These are phyloP conservation scores for Gracilaria domingensis DNA, from an alignment of 23 red algal species.

Conservation along the genomic window DNA sequence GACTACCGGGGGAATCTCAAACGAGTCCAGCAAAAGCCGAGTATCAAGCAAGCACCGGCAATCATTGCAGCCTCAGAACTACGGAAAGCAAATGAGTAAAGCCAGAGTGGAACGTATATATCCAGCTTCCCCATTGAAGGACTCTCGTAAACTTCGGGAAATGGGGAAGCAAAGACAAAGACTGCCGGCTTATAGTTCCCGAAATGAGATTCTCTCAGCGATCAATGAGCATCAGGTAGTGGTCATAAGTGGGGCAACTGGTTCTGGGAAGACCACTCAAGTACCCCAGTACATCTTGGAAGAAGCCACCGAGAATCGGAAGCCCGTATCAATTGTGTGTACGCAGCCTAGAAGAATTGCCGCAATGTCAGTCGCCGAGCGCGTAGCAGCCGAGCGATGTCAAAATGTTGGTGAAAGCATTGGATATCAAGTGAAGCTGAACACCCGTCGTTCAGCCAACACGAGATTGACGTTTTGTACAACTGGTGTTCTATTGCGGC, in stretches of 20 bases:
- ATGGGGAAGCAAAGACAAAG: slow-evolving; percentile 39
- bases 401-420: slow-evolving; percentile 74
- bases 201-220: slow-evolving; percentile 50
- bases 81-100: not conserved
- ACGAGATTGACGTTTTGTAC: slow-evolving; percentile 87
- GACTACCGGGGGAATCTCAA: not conserved
- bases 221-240: slow-evolving; percentile 54
- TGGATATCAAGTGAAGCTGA: slow-evolving; percentile 82
- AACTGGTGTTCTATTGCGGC: slow-evolving; percentile 80
- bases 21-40: not conserved
- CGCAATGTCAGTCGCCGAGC: slow-evolving; percentile 89
- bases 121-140: slow-evolving; percentile 14
- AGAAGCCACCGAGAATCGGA: slow-evolving; percentile 40
- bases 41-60: not conserved
- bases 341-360: slow-evolving; percentile 96
- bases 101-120: not conserved
- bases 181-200: slow-evolving; percentile 45
- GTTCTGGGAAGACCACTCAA: slow-evolving; percentile 99
- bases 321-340: slow-evolving; percentile 67
- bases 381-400: slow-evolving; percentile 88
- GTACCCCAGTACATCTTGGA: slow-evolving; percentile 83
- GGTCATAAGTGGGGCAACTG: slow-evolving; percentile 87
- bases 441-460: slow-evolving; percentile 34
- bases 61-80: not conserved
- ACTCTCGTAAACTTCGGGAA: slow-evolving; percentile 15